These are phyloP conservation scores for Solanum pinnatisectum DNA, from an alignment of 257 asterid species.

Conservation along the genomic window DNA sequence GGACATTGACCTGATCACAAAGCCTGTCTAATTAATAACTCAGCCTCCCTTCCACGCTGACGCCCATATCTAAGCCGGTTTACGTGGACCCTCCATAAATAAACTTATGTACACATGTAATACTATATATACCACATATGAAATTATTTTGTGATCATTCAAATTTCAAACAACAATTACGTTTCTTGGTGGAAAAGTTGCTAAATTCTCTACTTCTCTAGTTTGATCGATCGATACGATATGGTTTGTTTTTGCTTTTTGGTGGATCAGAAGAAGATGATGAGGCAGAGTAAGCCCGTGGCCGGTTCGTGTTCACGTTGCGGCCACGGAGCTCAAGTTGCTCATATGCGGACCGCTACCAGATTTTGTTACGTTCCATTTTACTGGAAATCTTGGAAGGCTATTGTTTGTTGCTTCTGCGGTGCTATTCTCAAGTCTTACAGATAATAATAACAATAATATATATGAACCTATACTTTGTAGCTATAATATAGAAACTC, in stretches of 20 bases:
- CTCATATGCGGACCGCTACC: constrained; percentile 61
- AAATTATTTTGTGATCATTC: background rate
- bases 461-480: background rate
- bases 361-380: constrained; percentile 72
- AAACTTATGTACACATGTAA: background rate
- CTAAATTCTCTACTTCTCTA: background rate
- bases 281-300: constrained; percentile 51
- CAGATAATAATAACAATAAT: constrained; percentile 11
- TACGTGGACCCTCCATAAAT: background rate
- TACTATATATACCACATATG: background rate
- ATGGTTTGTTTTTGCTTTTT: constrained; percentile 73
- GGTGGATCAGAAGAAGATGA: constrained; percentile 67
- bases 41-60: background rate
- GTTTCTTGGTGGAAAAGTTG: background rate
- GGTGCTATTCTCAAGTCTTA: constrained; percentile 66
- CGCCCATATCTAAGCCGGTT: background rate
- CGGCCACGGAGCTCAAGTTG: constrained; percentile 56
- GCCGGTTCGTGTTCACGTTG: constrained; percentile 81
- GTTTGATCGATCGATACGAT: background rate
- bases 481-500: background rate
- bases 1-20: background rate
- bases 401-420: constrained; percentile 56
- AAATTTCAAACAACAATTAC: background rate
- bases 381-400: constrained; percentile 73
- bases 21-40: background rate